Evolutionary conservation across 75 land plant genomes (phyloP), one percentile per base, ranked within the genome.

Genomic region (Pseudotsuga menziesii): DNA sequence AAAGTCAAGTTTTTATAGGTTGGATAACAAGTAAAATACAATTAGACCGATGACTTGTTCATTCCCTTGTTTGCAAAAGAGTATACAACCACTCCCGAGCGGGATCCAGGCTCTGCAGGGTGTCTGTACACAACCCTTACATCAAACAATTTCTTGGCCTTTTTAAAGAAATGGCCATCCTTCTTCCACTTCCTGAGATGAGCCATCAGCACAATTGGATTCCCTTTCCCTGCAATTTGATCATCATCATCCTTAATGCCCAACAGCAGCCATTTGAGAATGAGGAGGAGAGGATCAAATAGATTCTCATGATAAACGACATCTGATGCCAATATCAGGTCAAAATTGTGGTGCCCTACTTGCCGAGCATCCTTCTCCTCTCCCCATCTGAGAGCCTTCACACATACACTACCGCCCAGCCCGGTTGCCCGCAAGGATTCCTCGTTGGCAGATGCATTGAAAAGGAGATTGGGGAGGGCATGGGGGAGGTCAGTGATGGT

Each of bases 141-240:
- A 19, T 88, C 32, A 78, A 96, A 96, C 36, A 80, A 23, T 91
- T 94, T 96, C 73, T 82, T 83, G 9, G 99, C 99, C 88, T 84
- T 94, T 57, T 84, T 84, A 84, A 96, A 96, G 79, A 96, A 96
- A 0, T 82, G 82, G 19, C 87, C 78, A 27, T 96, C 99, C 81
- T 96, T 96, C 83, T 91, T 94, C 99, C 99, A 96, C 82, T 97
- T 90, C 80, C 92, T 83, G 77, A 94, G 75, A 66, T 96, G 99
- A 19, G 95, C 91, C 91, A 96, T 85, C 75, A 94, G 75, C 48
- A 96, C 84, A 72, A 79, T 75, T 44, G 79, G 79, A 41, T 62
- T 41, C 23, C 66, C 41, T 20, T 62, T 63, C 23, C 80, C 75
- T 2, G 12, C 54, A 48, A 9, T 11, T 48, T 48, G 54, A 48